Percentiles rank a stretch among this genome's conserved stretches.
Conservation (phyloP, 2,329 filamentous ascomycete genomes). For the Aspergillus caelatus region DNA sequence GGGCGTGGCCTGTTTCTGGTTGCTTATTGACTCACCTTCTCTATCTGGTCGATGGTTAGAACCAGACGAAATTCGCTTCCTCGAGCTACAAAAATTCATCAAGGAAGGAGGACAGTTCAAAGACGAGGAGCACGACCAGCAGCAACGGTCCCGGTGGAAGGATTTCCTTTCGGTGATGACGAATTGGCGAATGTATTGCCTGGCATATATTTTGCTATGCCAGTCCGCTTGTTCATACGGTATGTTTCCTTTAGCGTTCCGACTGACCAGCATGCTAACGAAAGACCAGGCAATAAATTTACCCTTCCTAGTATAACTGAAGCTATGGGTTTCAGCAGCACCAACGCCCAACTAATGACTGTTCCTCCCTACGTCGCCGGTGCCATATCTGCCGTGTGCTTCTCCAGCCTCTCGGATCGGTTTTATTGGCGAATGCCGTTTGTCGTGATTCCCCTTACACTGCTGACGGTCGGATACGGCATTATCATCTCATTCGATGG, state of each 20-base stretch:
- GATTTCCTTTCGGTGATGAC: slow-evolving; percentile 13
- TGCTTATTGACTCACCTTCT: slow-evolving; percentile 46
- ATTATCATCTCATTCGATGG: slow-evolving; percentile 28
- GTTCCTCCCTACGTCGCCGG: slow-evolving; percentile 30
- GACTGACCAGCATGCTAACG: slow-evolving; percentile 17
- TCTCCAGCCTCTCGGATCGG: slow-evolving; percentile 25
- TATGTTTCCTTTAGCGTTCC: slow-evolving; percentile 18
- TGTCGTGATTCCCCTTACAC: slow-evolving; percentile 19
- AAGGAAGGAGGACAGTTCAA: slow-evolving; percentile 14
- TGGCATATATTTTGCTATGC: slow-evolving; percentile 34
- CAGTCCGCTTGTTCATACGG: slow-evolving; percentile 26
- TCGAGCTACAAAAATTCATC: slow-evolving; percentile 16
- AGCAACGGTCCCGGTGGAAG: slow-evolving; percentile 6
- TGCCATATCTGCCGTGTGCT: slow-evolving; percentile 27
- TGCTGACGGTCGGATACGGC: slow-evolving; percentile 20
- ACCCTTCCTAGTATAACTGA: slow-evolving; percentile 43
- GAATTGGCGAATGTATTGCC: slow-evolving; percentile 19
- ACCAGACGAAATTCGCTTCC: slow-evolving; percentile 35
- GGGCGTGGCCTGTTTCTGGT: slow-evolving; percentile 12
- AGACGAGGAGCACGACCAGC: not conserved
- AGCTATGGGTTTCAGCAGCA: slow-evolving; percentile 38
- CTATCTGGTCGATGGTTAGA: slow-evolving; percentile 41
- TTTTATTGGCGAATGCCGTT: slow-evolving; percentile 32
- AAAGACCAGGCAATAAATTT: slow-evolving; percentile 36
- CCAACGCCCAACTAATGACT: slow-evolving; percentile 37